Evolutionary conservation across 2,329 filamentous ascomycete genomes (phyloP), one percentile per base, ranked within the genome.

Genomic region (Pyricularia pennisetigena): DNA sequence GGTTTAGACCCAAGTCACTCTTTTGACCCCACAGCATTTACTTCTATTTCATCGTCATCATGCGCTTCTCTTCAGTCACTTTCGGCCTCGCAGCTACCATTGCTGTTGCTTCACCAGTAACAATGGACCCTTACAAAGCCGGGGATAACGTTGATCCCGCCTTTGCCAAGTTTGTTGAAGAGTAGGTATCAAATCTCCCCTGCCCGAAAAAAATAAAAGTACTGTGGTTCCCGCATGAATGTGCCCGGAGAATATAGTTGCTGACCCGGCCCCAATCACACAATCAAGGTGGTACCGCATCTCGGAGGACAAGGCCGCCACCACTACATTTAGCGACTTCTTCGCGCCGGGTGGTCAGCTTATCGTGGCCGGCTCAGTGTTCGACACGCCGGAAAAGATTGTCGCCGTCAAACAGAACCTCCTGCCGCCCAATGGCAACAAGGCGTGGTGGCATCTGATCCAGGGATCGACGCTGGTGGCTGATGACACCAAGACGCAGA

Each of bases 401-500:
- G 67, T 68, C 4, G 68, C 12, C 16, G 65, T 70, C 28, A 69
- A 70, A 65, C 67, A 69, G 65, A 63, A 49, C 2, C 69, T 70
- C 6, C 54, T 70, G n/a, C 68, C 69, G 1, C 68, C 65, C 20
- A 65, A 64, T 8, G 69, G 69, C 24, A 70, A 70, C 68, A 70
- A 70, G 54, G 62, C 68, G 12, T 70, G 69, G 69, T 70, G 69
- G 69, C 69, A 70, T 14, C 61, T 68, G 3, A 70, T 70, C 28
- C n/a, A 68, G 20, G 67, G 68, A 32, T 66, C 69, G 62, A 65
- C 66, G 8, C 41, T 70, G 7, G 62, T 70, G n/a, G 63, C 61
- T 16, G 69, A 70, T 62, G 68, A 69, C 28, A 32, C 65, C 5
- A 66, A 62, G 49, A 65, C 62, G 3, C 69, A 70, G 63, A 70